Evolutionary conservation across 371 early-diverging fungal species (phyloP), one percentile per base, ranked within the genome.

Genomic region (Nematocida homosporus): DNA sequence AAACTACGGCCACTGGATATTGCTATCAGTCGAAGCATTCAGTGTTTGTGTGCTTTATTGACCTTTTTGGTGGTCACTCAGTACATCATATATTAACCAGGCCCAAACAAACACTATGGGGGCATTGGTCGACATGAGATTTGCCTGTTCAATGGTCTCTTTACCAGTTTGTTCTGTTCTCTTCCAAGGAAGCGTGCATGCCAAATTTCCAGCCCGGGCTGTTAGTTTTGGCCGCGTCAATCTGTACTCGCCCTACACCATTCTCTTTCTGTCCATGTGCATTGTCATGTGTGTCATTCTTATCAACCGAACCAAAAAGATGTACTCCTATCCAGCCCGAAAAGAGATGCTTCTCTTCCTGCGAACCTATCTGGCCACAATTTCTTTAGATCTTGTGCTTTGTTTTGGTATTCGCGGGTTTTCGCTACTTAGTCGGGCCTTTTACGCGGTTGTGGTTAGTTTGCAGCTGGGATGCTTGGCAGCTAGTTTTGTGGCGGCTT

Each of bases 271-370:
- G 34, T n/a, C 30, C 25, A n/a, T 72, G 18, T 35, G 25, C 20
- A 20, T 57, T 32, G 13, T 23, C 10, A 32, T 72, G 3, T 61
- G 44, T 37, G 13, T 42, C 1, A n/a, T 63, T 10, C 53, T 72
- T 13, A 35, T 72, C 16, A 61, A 59, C 4, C 32, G 75, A 50
- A 72, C 75, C 37, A 10, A 40, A n/a, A 35, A n/a, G 34, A 59
- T 35, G 37, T 72, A 72, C 75, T 72, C 75, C 5, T 72, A 61
- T 52, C 75, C 75, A 6, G 75, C 75, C 4, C 41, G 75, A 29
- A 59, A 61, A 35, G 75, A 72, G 50, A 72, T 61, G 47, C 59
- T 72, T 48, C n/a, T 72, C 16, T 72, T 72, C 42, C 63, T 72
- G 8, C n/a, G 4, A 10, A 47, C 63, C 20, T 72, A 72, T 38